These are phyloP conservation scores for Plasmodium relictum DNA, from an alignment of 169 alveolate species.

Conservation along the genomic window DNA sequence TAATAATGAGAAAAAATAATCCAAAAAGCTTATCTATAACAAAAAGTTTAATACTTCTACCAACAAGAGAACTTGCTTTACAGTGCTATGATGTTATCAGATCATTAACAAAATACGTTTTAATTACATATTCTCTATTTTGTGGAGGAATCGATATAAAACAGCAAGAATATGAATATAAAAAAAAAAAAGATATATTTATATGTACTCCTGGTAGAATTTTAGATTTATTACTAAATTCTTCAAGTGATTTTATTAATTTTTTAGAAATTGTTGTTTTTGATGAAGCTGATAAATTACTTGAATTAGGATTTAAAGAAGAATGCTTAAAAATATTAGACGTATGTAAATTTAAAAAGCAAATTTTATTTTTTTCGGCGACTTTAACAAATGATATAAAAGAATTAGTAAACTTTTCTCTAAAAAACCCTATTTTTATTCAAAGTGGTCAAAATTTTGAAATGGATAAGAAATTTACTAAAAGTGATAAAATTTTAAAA, in stretches of 20 bases:
- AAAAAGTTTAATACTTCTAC: slow-evolving; percentile 91
- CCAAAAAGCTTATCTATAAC: slow-evolving; percentile 81
- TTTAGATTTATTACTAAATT: slow-evolving; percentile 94
- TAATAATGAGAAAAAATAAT: slow-evolving; percentile 79
- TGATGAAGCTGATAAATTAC: slow-evolving; percentile 97
- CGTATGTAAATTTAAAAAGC: slow-evolving; percentile 85
- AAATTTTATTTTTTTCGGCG: slow-evolving; percentile 93
- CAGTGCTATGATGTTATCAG: slow-evolving; percentile 91
- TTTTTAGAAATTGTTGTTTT: slow-evolving; percentile 92
- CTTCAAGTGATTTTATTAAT: slow-evolving; percentile 87
- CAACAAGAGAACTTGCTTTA: slow-evolving; percentile 94
- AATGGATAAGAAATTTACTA: not conserved
- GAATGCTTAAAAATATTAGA: slow-evolving; percentile 86
- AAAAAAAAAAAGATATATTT: slow-evolving; percentile 95
- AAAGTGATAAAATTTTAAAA: slow-evolving; percentile 9
- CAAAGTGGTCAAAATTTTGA: slow-evolving; percentile 58
- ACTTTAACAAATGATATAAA: slow-evolving; percentile 90
- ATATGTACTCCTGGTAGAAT: slow-evolving; percentile 99
- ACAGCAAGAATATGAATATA: slow-evolving; percentile 91
- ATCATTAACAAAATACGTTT: slow-evolving; percentile 87
- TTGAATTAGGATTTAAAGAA: slow-evolving; percentile 96
- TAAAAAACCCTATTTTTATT: slow-evolving; percentile 87
- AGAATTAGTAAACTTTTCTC: slow-evolving; percentile 88
- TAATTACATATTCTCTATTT: slow-evolving; percentile 85
- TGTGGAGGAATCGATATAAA: slow-evolving; percentile 91